Conservation (phyloP, 2,329 filamentous ascomycete species). For the Aspergillus persii region DNA sequence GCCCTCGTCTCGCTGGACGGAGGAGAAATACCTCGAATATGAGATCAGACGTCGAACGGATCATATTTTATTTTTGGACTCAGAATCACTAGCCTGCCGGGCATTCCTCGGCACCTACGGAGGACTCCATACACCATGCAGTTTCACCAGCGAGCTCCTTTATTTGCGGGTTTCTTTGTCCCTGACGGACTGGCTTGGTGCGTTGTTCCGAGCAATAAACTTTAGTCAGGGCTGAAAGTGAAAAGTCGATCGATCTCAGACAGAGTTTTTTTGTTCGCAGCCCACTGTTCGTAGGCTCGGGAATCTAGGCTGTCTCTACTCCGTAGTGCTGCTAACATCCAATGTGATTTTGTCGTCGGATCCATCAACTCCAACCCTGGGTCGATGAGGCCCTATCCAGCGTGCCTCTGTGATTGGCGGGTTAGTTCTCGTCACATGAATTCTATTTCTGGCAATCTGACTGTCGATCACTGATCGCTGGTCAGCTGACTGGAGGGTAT, state of each 20-base stretch:
- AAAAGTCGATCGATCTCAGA: background rate
- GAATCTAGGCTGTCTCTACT: background rate
- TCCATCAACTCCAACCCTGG: background rate
- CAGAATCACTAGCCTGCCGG: background rate
- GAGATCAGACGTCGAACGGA: background rate
- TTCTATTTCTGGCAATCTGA: background rate
- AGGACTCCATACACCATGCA: background rate
- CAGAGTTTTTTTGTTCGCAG: background rate
- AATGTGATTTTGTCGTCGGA: background rate
- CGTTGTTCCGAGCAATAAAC: background rate
- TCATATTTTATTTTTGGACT: background rate
- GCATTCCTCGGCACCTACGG: background rate
- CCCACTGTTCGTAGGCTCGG: background rate
- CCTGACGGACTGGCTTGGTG: background rate
- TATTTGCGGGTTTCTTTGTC: background rate
- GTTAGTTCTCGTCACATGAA: background rate
- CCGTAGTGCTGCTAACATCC: background rate
- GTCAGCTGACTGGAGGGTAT: slow-evolving; percentile 14
- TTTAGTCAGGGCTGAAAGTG: background rate
- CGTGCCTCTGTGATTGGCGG: background rate
- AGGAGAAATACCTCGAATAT: background rate
- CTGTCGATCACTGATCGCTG: background rate
- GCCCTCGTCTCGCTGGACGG: too few species aligned
- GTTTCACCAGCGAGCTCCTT: background rate
- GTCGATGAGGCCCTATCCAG: background rate